Conservation (phyloP, 169 alveolate genomes). For the Perkinsus olseni region DNA sequence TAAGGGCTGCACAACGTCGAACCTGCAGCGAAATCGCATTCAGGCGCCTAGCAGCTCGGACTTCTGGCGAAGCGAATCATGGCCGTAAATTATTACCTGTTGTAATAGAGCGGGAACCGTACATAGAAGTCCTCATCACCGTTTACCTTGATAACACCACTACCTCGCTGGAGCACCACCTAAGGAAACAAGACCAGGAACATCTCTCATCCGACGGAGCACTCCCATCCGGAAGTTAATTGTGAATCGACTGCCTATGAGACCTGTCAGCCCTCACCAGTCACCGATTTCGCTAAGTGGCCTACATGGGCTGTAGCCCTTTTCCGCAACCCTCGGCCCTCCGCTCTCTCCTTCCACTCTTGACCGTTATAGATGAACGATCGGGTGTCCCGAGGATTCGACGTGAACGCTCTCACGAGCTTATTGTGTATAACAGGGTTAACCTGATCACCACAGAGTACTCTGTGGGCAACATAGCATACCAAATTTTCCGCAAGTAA, state of each 20-base stretch:
- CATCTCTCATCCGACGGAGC: no score
- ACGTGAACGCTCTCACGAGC: neutral
- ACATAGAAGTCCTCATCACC: neutral
- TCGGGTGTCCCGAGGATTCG: neutral
- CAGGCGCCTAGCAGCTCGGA: neutral
- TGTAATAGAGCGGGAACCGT: neutral
- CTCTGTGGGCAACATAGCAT: no score
- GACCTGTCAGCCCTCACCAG: no score
- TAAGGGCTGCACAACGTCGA: neutral
- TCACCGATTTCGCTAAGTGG: no score
- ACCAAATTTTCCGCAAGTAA: no score
- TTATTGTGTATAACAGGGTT: neutral
- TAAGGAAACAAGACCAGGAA: no score
- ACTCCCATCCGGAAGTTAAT: no score
- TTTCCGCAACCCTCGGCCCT: neutral
- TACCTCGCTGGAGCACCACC: neutral
- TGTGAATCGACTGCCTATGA: no score
- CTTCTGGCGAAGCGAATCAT: neutral
- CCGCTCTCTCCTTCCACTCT: neutral
- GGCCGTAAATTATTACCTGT: neutral
- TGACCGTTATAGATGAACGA: neutral
- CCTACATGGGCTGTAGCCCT: neutral
- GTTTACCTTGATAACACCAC: neutral
- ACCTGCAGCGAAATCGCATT: neutral
- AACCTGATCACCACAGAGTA: neutral